These are phyloP conservation scores for Pichia sp. DNA, from an alignment of 1,139 yeast genomes.

Conservation along the genomic window DNA sequence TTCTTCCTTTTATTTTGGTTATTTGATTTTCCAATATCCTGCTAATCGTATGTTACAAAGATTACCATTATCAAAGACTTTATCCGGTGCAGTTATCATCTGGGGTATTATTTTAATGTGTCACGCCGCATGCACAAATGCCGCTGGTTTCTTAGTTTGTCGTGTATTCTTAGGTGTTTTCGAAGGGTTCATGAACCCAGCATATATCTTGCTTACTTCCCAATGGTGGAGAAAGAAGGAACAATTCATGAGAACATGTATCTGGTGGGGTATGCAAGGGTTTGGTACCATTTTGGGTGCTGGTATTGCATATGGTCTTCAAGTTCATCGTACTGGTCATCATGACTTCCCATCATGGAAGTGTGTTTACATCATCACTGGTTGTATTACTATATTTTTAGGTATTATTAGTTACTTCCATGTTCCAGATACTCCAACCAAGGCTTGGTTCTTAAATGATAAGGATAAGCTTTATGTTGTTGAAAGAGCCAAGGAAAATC, in stretches of 20 bases:
- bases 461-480: conserved; percentile 35
- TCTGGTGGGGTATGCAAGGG: conserved; percentile 57
- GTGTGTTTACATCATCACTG: conserved; percentile 43
- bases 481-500: conserved; percentile 35
- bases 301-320: conserved; percentile 50
- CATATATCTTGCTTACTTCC: conserved; percentile 54
- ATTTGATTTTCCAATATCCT: conserved; percentile 21
- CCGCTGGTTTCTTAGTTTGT: conserved; percentile 38
- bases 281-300: conserved; percentile 55
- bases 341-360: conserved; percentile 41
- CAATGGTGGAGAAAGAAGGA: conserved; percentile 55
- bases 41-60: conserved; percentile 23
- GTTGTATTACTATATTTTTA: conserved; percentile 42
- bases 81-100: conserved; percentile 33
- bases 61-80: conserved; percentile 24
- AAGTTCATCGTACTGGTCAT: conserved; percentile 32
- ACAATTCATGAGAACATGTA: conserved; percentile 47
- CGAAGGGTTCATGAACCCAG: conserved; percentile 59
- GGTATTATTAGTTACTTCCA: conserved; percentile 36
- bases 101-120: conserved; percentile 45
- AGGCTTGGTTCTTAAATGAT: conserved; percentile 41
- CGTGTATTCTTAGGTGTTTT: conserved; percentile 51
- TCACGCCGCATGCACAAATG: conserved; percentile 40
- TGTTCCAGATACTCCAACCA: conserved; percentile 50
- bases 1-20: conserved; percentile 24